These are phyloP conservation scores for Thymus quinquecostatus DNA, from an alignment of 257 asterid genomes.

Conservation along the genomic window DNA sequence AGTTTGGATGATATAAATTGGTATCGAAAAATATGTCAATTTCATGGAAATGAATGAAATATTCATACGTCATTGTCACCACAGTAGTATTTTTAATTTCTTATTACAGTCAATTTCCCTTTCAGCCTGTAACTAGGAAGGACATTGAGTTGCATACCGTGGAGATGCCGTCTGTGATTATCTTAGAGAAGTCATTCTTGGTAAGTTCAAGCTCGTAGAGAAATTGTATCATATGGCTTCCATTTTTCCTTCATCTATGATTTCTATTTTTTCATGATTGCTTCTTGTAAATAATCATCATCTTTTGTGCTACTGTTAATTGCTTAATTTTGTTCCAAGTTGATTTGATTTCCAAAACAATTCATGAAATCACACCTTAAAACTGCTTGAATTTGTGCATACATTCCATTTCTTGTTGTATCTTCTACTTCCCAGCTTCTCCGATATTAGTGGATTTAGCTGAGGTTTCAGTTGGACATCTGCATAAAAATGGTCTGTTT, in stretches of 20 bases:
- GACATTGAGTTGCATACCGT: slow-evolving; percentile 76
- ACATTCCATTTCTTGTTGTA: neutral
- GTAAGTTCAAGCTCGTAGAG: slow-evolving; percentile 45
- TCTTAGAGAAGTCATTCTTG: slow-evolving; percentile 80
- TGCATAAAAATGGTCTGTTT: slow-evolving; percentile 16
- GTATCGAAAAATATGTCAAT: slow-evolving; percentile 10
- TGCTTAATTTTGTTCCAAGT: slow-evolving; percentile 8
- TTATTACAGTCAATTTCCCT: slow-evolving; percentile 25
- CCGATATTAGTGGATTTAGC: slow-evolving; percentile 1
- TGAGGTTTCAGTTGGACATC: neutral
- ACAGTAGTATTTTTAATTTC: slow-evolving; percentile 16
- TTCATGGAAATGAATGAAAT: neutral
- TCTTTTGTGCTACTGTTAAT: slow-evolving; percentile 12
- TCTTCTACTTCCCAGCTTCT: neutral
- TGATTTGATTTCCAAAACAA: slow-evolving; percentile 20
- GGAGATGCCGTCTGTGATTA: slow-evolving; percentile 78
- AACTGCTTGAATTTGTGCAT: slow-evolving; percentile 16
- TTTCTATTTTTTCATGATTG: slow-evolving; percentile 12
- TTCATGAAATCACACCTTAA: slow-evolving; percentile 6
- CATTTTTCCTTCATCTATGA: slow-evolving; percentile 17
- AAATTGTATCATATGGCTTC: slow-evolving; percentile 25
- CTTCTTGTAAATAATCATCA: slow-evolving; percentile 5
- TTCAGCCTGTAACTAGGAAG: slow-evolving; percentile 80
- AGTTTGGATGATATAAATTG: slow-evolving; percentile 20
- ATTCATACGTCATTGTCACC: slow-evolving; percentile 19